These are phyloP conservation scores for Eucalyptus erythrocorys DNA, from an alignment of 345 rosid species.

Conservation along the genomic window DNA sequence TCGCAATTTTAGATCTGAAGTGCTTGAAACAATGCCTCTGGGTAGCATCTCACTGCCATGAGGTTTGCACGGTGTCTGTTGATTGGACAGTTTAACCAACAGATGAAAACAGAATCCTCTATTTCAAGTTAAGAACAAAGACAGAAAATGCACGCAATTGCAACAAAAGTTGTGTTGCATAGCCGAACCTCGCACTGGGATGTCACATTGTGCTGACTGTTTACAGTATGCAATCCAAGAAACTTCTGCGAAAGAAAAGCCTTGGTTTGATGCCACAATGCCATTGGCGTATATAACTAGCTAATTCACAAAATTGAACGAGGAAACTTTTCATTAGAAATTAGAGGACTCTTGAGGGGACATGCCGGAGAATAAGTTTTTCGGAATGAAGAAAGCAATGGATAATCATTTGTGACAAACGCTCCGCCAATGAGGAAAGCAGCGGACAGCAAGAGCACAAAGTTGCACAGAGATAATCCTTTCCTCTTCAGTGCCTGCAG, in stretches of 20 bases:
- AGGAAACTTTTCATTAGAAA: neutral
- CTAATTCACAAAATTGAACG: neutral
- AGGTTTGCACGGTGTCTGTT: constrained; percentile 26
- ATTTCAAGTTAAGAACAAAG: neutral
- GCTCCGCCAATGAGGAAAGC: neutral
- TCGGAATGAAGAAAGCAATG: neutral
- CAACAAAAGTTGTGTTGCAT: neutral
- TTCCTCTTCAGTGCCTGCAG: neutral
- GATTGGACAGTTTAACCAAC: neutral
- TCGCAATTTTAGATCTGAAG: constrained; percentile 61
- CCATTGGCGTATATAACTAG: neutral
- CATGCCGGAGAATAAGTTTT: neutral
- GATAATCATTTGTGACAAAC: neutral
- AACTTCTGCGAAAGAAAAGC: neutral
- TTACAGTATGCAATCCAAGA: neutral
- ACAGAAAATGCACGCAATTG: neutral
- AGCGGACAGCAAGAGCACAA: neutral
- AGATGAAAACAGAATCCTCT: neutral
- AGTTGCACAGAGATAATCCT: neutral
- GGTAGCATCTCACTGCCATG: constrained; percentile 45
- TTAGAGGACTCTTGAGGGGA: neutral
- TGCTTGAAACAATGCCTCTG: constrained; percentile 45
- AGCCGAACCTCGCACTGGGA: neutral
- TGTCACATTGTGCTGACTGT: neutral
- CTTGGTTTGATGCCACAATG: neutral